phyloP scores from a whole-genome alignment of 179 eudicot genomes.

The Sideroxylon spinosum region DNA sequence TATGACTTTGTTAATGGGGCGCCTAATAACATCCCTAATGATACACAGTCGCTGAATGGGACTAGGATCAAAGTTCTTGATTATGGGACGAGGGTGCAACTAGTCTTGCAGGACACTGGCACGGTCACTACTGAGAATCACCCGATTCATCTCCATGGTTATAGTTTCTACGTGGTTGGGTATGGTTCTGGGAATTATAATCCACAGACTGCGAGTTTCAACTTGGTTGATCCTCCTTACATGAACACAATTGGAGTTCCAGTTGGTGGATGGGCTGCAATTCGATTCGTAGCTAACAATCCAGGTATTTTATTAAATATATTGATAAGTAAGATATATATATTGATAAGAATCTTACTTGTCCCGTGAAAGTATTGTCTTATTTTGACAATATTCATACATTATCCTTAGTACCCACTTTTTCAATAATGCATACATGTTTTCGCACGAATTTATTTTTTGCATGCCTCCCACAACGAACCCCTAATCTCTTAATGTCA shows the following conservation, averaged over 20 bases:
- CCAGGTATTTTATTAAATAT: conserved; percentile 40
- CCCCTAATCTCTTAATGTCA: too few species aligned
- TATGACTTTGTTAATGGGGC: conserved; percentile 72
- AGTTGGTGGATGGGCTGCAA: conserved; percentile 79
- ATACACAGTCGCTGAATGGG: conserved; percentile 50
- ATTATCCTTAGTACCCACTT: too few species aligned
- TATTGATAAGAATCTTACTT: too few species aligned
- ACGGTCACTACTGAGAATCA: conserved; percentile 70
- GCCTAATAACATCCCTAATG: conserved; percentile 54
- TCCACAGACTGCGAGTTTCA: conserved; percentile 49
- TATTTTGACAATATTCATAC: too few species aligned
- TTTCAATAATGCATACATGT: too few species aligned
- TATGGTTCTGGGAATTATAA: conserved; percentile 63
- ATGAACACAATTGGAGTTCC: conserved; percentile 76
- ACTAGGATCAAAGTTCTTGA: conserved; percentile 58
- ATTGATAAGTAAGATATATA: too few species aligned
- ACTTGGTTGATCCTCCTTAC: conserved; percentile 70
- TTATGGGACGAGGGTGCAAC: conserved; percentile 57
- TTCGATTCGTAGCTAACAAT: conserved; percentile 64
- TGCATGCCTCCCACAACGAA: too few species aligned
- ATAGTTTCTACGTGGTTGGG: conserved; percentile 72
- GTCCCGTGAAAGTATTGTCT: too few species aligned
- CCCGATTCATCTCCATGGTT: conserved; percentile 77
- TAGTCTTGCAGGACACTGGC: conserved; percentile 69
- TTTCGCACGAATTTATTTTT: too few species aligned